Conservation (phyloP, 2,329 filamentous ascomycete genomes). For the Apiospora koreana region DNA sequence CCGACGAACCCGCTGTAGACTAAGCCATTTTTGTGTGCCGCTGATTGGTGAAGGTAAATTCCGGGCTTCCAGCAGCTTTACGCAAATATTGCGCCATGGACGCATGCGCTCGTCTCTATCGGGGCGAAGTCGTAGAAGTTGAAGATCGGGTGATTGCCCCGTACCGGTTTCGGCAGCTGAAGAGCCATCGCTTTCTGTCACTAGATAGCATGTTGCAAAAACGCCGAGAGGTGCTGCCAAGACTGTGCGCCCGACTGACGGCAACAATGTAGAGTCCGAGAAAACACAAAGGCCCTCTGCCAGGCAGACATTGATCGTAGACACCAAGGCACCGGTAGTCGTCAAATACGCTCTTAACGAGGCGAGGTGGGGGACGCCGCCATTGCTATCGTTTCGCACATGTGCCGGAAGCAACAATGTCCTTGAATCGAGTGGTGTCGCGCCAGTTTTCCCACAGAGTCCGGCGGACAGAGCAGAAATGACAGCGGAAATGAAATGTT, state of each 20-base stretch:
- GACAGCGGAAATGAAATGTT: slow-evolving; percentile 55
- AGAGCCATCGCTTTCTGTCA: slow-evolving; percentile 35
- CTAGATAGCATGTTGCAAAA: slow-evolving; percentile 43
- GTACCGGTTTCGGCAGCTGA: slow-evolving; percentile 37
- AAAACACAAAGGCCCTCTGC: slow-evolving; percentile 49
- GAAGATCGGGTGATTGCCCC: slow-evolving; percentile 55
- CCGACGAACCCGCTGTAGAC: slow-evolving; percentile 48
- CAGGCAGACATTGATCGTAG: slow-evolving; percentile 49
- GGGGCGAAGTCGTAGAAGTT: slow-evolving; percentile 44
- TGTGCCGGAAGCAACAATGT: slow-evolving; percentile 48
- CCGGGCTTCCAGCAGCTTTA: slow-evolving; percentile 51
- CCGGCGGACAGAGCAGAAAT: slow-evolving; percentile 50
- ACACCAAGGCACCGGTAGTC: slow-evolving; percentile 54
- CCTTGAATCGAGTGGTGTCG: slow-evolving; percentile 54
- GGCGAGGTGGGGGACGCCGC: slow-evolving; percentile 41
- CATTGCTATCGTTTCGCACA: slow-evolving; percentile 31
- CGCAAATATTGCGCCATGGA: slow-evolving; percentile 52
- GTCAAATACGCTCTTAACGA: slow-evolving; percentile 57
- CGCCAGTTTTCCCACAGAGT: slow-evolving; percentile 50
- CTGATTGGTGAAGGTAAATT: slow-evolving; percentile 47
- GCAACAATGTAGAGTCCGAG: slow-evolving; percentile 44
- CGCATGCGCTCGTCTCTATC: slow-evolving; percentile 42
- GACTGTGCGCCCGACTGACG: slow-evolving; percentile 45
- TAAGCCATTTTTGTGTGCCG: slow-evolving; percentile 49
- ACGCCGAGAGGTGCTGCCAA: slow-evolving; percentile 57